Conservation (phyloP, 768 basidiomycete species). For the Termitomyces sp. region DNA sequence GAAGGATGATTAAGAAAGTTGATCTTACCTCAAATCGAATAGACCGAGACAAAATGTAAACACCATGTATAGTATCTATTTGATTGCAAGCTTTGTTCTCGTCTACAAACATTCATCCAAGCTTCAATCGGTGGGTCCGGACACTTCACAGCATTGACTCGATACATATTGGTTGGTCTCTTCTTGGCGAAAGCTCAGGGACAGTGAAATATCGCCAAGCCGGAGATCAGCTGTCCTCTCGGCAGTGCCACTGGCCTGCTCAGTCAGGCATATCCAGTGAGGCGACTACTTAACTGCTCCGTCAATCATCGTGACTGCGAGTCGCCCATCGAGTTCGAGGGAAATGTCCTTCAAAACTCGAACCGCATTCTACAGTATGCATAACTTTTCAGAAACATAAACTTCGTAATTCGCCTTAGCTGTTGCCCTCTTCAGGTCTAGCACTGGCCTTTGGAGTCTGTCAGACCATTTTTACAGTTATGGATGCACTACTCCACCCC, state of each 20-base stretch:
- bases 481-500: not conserved
- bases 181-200: not conserved
- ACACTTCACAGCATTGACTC: not conserved
- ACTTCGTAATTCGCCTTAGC: not conserved
- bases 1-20: conserved; percentile 24
- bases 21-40: not conserved
- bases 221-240: not conserved
- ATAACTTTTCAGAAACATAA: not conserved
- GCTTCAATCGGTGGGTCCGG: not conserved
- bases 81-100: not conserved
- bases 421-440: not conserved
- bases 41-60: conserved; percentile 1
- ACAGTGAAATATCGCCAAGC: not conserved
- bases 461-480: not conserved
- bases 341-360: not conserved
- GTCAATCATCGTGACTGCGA: too few species aligned
- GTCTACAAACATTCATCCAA: not conserved
- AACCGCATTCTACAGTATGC: not conserved
- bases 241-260: not conserved
- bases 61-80: not conserved
- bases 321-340: not conserved
- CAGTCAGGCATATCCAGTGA: not conserved
- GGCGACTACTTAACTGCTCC: not conserved
- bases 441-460: not conserved
- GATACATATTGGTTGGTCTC: not conserved